A percentile compares a stretch with the other conserved stretches of the same genome.
Conservation (phyloP, 192 early-diverging fungal genomes). For the Coemansia sp. region DNA sequence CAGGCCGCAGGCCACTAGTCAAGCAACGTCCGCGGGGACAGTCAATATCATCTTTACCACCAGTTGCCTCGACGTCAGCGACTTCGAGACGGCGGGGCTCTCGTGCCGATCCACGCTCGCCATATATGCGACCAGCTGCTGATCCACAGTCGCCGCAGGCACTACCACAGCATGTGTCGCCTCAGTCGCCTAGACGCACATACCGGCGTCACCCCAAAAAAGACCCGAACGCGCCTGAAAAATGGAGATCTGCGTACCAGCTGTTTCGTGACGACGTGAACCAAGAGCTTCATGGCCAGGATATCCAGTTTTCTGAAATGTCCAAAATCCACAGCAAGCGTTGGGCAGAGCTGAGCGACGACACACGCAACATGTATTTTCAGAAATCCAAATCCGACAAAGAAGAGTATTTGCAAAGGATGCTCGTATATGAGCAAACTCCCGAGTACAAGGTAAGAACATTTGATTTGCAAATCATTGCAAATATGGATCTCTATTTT, state of each 20-base stretch:
- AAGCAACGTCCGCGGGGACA: slow-evolving; percentile 36
- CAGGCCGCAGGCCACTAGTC: slow-evolving; percentile 10
- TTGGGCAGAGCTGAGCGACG: slow-evolving; percentile 38
- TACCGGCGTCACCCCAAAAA: slow-evolving; percentile 54
- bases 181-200: slow-evolving; percentile 36
- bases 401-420: slow-evolving; percentile 37
- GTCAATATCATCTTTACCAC: slow-evolving; percentile 31
- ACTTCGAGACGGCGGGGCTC: slow-evolving; percentile 28
- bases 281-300: slow-evolving; percentile 42
- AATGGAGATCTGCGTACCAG: slow-evolving; percentile 55
- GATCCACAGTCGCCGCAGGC: slow-evolving; percentile 21
- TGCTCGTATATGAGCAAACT: slow-evolving; percentile 41
- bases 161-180: slow-evolving; percentile 9
- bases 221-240: slow-evolving; percentile 49
- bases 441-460: slow-evolving; percentile 34
- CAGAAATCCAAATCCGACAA: slow-evolving; percentile 39
- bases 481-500: not conserved
- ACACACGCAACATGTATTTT: slow-evolving; percentile 28
- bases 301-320: slow-evolving; percentile 52
- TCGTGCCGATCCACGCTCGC: slow-evolving; percentile 23
- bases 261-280: slow-evolving; percentile 54
- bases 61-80: slow-evolving; percentile 9
- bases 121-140: slow-evolving; percentile 24
- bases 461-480: not conserved
- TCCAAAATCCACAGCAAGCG: slow-evolving; percentile 53